Conservation (phyloP, 306 rosid genomes). For the Quercus wislizeni region DNA sequence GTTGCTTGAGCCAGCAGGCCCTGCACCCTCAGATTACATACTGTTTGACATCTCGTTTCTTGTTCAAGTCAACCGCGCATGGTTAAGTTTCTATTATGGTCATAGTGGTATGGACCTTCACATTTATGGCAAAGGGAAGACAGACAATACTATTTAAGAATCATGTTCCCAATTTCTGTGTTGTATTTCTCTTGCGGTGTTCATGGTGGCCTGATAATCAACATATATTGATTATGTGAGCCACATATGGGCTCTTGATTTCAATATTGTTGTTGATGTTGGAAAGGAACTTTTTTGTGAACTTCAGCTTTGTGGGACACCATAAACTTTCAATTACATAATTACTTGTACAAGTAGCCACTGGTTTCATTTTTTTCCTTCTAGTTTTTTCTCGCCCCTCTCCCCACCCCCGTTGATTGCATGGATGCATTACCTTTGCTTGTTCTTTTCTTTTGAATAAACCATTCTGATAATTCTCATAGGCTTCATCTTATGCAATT, state of each 20-base stretch:
- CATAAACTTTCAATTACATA: neutral
- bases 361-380: neutral
- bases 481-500: neutral
- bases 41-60: neutral
- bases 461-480: neutral
- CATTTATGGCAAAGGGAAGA: slow-evolving; percentile 14
- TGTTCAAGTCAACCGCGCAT: neutral
- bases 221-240: neutral
- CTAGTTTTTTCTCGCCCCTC: too few species aligned
- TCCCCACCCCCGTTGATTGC: neutral
- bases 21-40: neutral
- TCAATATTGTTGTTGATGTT: neutral
- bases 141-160: neutral
- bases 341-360: neutral
- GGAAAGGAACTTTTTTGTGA: neutral
- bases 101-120: slow-evolving; percentile 9
- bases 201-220: slow-evolving; percentile 10
- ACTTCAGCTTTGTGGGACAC: too few species aligned
- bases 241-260: slow-evolving; percentile 17
- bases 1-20: neutral
- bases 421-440: neutral
- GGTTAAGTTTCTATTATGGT: slow-evolving; percentile 1
- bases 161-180: neutral
- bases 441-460: neutral
- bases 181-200: neutral